A percentile compares a stretch with the other conserved stretches of the same genome.
These are phyloP conservation scores for Thermothelomyces thermophilus DNA, from an alignment of 2,329 filamentous ascomycete genomes.

Conservation along the genomic window DNA sequence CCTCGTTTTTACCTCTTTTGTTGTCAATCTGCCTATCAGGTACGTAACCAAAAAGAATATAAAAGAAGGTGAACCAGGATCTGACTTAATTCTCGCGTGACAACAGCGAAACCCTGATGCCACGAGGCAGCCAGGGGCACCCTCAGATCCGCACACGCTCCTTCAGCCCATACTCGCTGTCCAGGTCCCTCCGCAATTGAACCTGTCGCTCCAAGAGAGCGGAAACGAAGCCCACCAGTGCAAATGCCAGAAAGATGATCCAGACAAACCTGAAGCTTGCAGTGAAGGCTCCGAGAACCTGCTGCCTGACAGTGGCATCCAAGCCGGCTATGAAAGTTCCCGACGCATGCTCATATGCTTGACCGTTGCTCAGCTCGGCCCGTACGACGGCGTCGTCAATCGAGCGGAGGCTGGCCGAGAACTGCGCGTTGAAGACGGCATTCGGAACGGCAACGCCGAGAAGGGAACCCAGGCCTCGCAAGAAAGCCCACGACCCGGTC, in stretches of 20 bases:
- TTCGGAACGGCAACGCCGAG: constrained; percentile 36
- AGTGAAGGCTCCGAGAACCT: constrained; percentile 13
- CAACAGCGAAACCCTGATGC: no score
- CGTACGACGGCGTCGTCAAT: constrained; percentile 3
- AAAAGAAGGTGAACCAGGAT: no score
- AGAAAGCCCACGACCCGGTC: constrained; percentile 36
- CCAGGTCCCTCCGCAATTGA: constrained; percentile 18
- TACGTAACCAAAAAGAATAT: no score
- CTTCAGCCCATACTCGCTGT: constrained; percentile 23
- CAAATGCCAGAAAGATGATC: constrained; percentile 18
- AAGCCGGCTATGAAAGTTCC: constrained; percentile 14
- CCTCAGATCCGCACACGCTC: no score
- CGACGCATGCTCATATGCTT: constrained; percentile 23
- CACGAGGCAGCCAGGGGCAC: no score
- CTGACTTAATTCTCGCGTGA: no score
- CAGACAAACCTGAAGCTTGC: constrained; percentile 17
- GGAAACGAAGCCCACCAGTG: constrained; percentile 12
- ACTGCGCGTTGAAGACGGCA: constrained; percentile 31
- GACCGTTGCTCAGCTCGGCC: constrained; percentile 13
- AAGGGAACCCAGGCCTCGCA: constrained; percentile 36
- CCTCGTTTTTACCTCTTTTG: no score
- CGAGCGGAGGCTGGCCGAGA: constrained; percentile 2
- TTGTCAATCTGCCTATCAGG: no score
- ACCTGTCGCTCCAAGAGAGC: constrained; percentile 22
- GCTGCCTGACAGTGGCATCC: neutral